phyloP scores from a whole-genome alignment of 805 yeast genomes.

The Ogataea methylovora region DNA sequence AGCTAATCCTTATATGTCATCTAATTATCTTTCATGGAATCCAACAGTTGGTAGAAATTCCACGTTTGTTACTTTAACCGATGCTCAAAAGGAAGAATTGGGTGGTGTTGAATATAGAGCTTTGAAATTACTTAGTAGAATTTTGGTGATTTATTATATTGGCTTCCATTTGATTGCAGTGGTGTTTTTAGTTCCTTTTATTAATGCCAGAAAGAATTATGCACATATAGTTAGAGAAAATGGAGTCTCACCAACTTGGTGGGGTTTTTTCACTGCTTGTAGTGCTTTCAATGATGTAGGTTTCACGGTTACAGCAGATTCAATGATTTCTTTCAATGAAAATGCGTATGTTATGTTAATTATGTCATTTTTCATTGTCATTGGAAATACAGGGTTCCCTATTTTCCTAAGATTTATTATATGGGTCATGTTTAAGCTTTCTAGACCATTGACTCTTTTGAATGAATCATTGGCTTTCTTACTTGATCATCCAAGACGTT shows the following conservation, averaged over 20 bases:
- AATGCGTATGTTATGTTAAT: slow-evolving; percentile 58
- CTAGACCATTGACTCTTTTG: slow-evolving; percentile 55
- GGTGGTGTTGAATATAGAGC: slow-evolving; percentile 98
- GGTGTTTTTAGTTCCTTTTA: slow-evolving; percentile 56
- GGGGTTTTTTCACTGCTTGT: slow-evolving; percentile 82
- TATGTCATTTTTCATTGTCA: slow-evolving; percentile 63
- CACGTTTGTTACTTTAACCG: slow-evolving; percentile 74
- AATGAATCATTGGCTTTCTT: slow-evolving; percentile 80
- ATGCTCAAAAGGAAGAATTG: slow-evolving; percentile 82
- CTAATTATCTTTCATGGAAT: slow-evolving; percentile 76
- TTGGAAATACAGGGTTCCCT: slow-evolving; percentile 96
- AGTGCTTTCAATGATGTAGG: slow-evolving; percentile 86
- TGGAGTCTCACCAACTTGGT: slow-evolving; percentile 80
- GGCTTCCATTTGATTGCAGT: slow-evolving; percentile 64
- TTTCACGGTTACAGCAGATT: slow-evolving; percentile 69
- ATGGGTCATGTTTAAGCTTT: slow-evolving; percentile 66
- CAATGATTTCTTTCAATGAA: slow-evolving; percentile 61
- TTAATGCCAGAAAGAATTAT: slow-evolving; percentile 34
- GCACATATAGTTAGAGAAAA: slow-evolving; percentile 33
- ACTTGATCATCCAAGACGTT: slow-evolving; percentile 93
- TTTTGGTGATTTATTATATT: slow-evolving; percentile 59
- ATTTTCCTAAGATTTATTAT: slow-evolving; percentile 70
- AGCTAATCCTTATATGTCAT: slow-evolving; percentile 29
- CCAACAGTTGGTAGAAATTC: slow-evolving; percentile 94
- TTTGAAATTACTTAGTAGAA: slow-evolving; percentile 61